These are phyloP conservation scores for Ogataea degrootiae DNA, from an alignment of 805 yeast genomes.

Conservation along the genomic window DNA sequence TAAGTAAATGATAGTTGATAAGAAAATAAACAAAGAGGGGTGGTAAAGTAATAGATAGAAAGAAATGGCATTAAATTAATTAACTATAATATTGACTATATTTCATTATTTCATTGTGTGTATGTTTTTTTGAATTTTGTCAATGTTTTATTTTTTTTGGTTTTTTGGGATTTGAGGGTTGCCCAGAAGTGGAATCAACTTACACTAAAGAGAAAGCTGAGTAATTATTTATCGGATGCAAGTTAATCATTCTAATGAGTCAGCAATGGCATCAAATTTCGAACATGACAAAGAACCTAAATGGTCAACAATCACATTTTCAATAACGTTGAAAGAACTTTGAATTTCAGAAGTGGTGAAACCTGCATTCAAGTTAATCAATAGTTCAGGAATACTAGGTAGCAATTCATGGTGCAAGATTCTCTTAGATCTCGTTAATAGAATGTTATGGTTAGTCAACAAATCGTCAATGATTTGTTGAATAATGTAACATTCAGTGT, in stretches of 20 bases:
- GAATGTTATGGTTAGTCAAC: conserved; percentile 43
- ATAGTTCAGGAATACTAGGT: conserved; percentile 61
- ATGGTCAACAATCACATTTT: conserved; percentile 19
- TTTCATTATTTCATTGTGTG: no score
- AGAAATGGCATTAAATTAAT: no score
- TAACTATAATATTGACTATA: no score
- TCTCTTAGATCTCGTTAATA: conserved; percentile 54
- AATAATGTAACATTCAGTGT: conserved; percentile 55
- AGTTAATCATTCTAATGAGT: conserved; percentile 7
- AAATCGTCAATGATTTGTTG: conserved; percentile 61
- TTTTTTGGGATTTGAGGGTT: no score
- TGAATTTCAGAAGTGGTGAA: conserved; percentile 41
- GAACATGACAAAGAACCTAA: conserved; percentile 6
- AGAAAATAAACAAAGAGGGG: no score
- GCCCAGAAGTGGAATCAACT: not conserved
- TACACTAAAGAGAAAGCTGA: not conserved
- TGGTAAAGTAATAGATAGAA: no score
- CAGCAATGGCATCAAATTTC: conserved; percentile 6
- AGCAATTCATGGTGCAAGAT: conserved; percentile 70
- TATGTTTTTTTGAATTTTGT: no score
- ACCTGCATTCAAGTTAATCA: conserved; percentile 44
- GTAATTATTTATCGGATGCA: not conserved
- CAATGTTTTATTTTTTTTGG: no score
- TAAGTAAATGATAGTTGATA: no score
- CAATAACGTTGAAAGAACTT: conserved; percentile 37